phyloP scores from a whole-genome alignment of 2,329 filamentous ascomycete species.

The Dactylella cylindrospora region DNA sequence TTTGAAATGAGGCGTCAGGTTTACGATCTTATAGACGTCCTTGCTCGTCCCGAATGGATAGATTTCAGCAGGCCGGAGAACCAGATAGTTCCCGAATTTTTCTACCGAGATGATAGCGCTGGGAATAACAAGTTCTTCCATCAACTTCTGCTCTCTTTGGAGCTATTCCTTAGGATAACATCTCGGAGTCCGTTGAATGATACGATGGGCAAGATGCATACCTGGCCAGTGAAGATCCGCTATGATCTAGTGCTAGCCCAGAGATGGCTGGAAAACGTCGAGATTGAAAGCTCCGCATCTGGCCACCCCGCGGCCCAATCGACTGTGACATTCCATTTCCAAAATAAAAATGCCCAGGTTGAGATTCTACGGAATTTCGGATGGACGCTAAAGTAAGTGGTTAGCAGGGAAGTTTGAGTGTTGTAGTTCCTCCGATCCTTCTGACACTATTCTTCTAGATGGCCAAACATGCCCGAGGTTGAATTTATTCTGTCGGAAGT shows the following conservation, averaged over 20 bases:
- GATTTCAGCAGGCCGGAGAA: slow-evolving; percentile 71
- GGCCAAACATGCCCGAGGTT: slow-evolving; percentile 70
- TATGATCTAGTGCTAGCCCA: slow-evolving; percentile 74
- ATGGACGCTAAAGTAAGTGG: slow-evolving; percentile 63
- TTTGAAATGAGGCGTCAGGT: slow-evolving; percentile 68
- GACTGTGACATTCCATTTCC: slow-evolving; percentile 65
- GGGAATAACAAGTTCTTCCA: slow-evolving; percentile 71
- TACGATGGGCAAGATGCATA: slow-evolving; percentile 59
- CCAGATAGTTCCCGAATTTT: slow-evolving; percentile 72
- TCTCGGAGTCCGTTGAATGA: slow-evolving; percentile 35
- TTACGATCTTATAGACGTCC: slow-evolving; percentile 67
- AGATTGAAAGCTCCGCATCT: slow-evolving; percentile 62
- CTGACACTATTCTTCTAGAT: slow-evolving; percentile 51
- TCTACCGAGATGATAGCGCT: slow-evolving; percentile 61
- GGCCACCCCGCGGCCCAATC: slow-evolving; percentile 59
- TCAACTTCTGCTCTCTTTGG: slow-evolving; percentile 72
- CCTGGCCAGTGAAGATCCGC: slow-evolving; percentile 68
- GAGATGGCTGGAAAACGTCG: slow-evolving; percentile 70
- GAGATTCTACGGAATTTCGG: slow-evolving; percentile 70
- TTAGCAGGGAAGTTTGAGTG: slow-evolving; percentile 1
- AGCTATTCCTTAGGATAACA: slow-evolving; percentile 70
- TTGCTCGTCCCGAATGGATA: slow-evolving; percentile 71
- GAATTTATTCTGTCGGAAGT: slow-evolving; percentile 64
- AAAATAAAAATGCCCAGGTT: slow-evolving; percentile 67
- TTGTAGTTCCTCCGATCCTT: neutral